Base-by-base conservation (phyloP, 768 basidiomycete species). In the Psilocybe sp. region DNA sequence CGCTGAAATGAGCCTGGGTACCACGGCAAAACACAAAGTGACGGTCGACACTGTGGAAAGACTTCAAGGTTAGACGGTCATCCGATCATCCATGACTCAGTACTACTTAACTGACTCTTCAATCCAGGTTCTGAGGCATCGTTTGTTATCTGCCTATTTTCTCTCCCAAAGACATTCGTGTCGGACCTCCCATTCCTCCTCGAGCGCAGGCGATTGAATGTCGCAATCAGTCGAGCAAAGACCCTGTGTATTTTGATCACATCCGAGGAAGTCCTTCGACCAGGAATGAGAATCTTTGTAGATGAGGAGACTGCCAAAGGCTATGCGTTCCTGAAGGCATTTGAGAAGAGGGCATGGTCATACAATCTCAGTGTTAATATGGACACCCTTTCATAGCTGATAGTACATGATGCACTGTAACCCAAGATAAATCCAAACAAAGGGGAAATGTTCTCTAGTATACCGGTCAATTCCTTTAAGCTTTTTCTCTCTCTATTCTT, bases 131-230 rank as follows among this genome's bases (percentile, higher is more conserved):
- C 78, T 2, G 79, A 80, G 54, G 79, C 79, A 1, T 66, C 72
- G 1, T 78, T 79, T 44, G 79, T 80, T 7, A 76, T 80, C 32
- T 80, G 77, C 47, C 60, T 79, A 13, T 77, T 80, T 59, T 76
- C 78, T 10, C 54, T 77, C 14, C 74, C 77, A 18, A 68, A 65
- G 31, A 59, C 66, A 1, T 62, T 69, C 20, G 57, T 63, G 1
- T 52, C 66, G 2, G 73, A 76, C 50, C 63, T 77, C 4, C 62
- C 60, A 1, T 80, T 79, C 53, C 58, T 80, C 7, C 61, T 80
- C 11, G 74, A 78, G 47, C 69, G 78, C 13, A 65, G 78, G 40
- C 60, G 78, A 6, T 58, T 80, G 18, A 80, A 80, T 52, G 78
- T 80, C 0, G 77, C 76, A 4, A 79, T 80, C 44, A 78, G 76